These are phyloP conservation scores for Phytopythium montanum DNA, from an alignment of 352 stramenopile species.

Conservation along the genomic window DNA sequence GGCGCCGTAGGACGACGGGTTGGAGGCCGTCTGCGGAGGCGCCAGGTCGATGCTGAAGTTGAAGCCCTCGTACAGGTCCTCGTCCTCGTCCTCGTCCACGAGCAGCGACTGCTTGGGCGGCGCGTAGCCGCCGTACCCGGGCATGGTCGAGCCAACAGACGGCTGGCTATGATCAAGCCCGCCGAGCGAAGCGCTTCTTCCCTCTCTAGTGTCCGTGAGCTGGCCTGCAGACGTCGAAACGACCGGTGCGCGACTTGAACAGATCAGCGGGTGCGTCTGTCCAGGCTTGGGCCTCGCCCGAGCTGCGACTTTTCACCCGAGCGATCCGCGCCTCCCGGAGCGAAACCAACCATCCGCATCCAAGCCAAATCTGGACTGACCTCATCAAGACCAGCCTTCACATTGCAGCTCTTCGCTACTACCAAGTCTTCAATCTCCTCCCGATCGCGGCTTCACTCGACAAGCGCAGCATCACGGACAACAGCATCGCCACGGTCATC, in stretches of 20 bases:
- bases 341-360: not conserved
- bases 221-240: not conserved
- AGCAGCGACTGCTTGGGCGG: conserved; percentile 58
- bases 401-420: not conserved
- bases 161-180: not conserved
- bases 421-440: not conserved
- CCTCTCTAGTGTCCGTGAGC: not conserved
- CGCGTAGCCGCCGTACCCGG: conserved; percentile 49
- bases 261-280: not conserved
- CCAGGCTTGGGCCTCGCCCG: not conserved
- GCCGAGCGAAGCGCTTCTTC: not conserved
- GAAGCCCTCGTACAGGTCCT: conserved; percentile 90
- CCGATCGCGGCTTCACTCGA: not conserved
- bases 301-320: not conserved
- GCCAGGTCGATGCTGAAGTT: conserved; percentile 87
- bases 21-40: conserved; percentile 63
- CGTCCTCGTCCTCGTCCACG: conserved; percentile 76
- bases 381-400: not conserved
- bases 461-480: not conserved
- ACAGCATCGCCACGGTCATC: not conserved
- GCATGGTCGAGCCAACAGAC: conserved; percentile 11
- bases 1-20: conserved; percentile 48
- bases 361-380: not conserved
- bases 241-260: not conserved
- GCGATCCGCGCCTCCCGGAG: not conserved